Conservation (phyloP, 2,329 filamentous ascomycete species). For the Aspergillus sp. region DNA sequence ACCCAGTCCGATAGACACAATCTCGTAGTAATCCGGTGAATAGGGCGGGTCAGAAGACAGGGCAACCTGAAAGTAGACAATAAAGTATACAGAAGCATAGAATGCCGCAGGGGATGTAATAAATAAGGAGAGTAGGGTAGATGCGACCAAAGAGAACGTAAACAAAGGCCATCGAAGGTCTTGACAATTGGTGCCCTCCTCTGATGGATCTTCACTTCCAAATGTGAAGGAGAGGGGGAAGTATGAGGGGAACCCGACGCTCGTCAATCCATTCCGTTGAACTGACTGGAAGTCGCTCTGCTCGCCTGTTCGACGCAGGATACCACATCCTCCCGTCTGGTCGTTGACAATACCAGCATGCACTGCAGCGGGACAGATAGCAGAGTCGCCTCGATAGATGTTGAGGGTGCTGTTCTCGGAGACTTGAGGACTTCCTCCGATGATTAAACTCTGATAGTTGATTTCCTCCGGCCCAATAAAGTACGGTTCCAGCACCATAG, state of each 20-base stretch:
- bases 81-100: slow-evolving; percentile 55
- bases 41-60: slow-evolving; percentile 60
- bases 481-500: slow-evolving; percentile 55
- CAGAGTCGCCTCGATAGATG: slow-evolving; percentile 60
- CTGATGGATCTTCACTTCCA: slow-evolving; percentile 33
- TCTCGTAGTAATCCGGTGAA: slow-evolving; percentile 52
- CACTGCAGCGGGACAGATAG: slow-evolving; percentile 60
- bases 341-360: slow-evolving; percentile 59
- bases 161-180: slow-evolving; percentile 61
- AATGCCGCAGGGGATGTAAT: slow-evolving; percentile 57
- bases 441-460: slow-evolving; percentile 54
- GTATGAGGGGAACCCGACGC: slow-evolving; percentile 54
- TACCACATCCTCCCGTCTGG: slow-evolving; percentile 56
- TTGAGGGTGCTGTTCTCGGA: slow-evolving; percentile 41
- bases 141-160: slow-evolving; percentile 54
- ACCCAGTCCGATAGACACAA: slow-evolving; percentile 55
- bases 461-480: slow-evolving; percentile 56
- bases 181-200: slow-evolving; percentile 39
- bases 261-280: slow-evolving; percentile 51
- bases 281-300: slow-evolving; percentile 46
- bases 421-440: slow-evolving; percentile 51
- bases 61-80: slow-evolving; percentile 60
- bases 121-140: slow-evolving; percentile 55
- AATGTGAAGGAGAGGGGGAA: slow-evolving; percentile 61
- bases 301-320: slow-evolving; percentile 54